Evolutionary conservation across 2,329 filamentous ascomycete species (phyloP).

Genomic region (Grosmannia penicillata): DNA sequence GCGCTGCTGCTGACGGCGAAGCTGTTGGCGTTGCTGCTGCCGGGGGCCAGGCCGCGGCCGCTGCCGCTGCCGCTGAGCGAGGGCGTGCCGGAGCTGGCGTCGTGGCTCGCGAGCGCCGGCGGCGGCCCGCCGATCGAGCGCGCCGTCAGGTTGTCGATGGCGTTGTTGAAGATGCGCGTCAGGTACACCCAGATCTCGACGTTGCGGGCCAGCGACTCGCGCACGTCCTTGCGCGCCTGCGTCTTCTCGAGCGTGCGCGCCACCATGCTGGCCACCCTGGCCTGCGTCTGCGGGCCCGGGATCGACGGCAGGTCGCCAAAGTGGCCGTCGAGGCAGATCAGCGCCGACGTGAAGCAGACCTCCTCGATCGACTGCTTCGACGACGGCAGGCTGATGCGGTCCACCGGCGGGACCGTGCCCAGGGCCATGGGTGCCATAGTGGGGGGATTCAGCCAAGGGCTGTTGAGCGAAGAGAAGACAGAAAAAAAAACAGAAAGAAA

Average conservation of each 20-base stretch:
- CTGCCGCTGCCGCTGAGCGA: not conserved
- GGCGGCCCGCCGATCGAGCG: slow-evolving; percentile 44
- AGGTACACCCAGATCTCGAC: slow-evolving; percentile 53
- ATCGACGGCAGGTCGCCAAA: slow-evolving; percentile 42
- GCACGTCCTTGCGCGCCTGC: slow-evolving; percentile 42
- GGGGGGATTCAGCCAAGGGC: not conserved
- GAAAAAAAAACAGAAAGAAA: not conserved
- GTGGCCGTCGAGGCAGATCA: slow-evolving; percentile 48
- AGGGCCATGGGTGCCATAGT: slow-evolving; percentile 11
- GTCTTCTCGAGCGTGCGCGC: slow-evolving; percentile 49
- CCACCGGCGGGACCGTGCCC: slow-evolving; percentile 10
- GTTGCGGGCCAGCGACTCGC: slow-evolving; percentile 47
- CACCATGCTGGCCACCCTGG: slow-evolving; percentile 41
- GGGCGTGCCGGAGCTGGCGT: no score
- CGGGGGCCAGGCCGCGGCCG: not conserved
- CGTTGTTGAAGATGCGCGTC: slow-evolving; percentile 44
- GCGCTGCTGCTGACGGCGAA: not conserved
- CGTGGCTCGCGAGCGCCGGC: no score
- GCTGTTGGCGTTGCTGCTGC: slow-evolving; percentile 9
- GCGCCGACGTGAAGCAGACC: slow-evolving; percentile 42
- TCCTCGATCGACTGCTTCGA: slow-evolving; percentile 43
- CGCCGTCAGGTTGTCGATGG: slow-evolving; percentile 44
- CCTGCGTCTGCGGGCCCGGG: slow-evolving; percentile 35
- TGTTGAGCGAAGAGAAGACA: not conserved
- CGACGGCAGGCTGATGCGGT: slow-evolving; percentile 11